Evolutionary conservation across 2,329 filamentous ascomycete species (phyloP).

Genomic region (Pseudodiploospora longispora): DNA sequence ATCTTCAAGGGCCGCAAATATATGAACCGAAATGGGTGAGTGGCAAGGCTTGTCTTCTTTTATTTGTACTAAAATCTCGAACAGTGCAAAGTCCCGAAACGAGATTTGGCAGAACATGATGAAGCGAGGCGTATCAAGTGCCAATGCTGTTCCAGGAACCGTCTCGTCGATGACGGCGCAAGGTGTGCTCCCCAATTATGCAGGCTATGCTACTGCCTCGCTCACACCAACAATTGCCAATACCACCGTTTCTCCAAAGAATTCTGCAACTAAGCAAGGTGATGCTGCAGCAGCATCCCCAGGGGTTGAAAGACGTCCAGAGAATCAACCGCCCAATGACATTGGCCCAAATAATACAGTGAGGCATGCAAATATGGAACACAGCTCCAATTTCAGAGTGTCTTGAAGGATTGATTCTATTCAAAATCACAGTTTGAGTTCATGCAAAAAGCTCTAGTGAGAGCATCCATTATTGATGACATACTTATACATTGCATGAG

Average conservation of each 20-base stretch:
- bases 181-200: constrained; percentile 46
- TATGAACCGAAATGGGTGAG: constrained; percentile 23
- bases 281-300: constrained; percentile 13
- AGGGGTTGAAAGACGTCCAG: constrained; percentile 29
- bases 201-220: constrained; percentile 44
- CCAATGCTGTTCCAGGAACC: constrained; percentile 35
- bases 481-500: constrained; percentile 25
- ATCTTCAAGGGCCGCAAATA: constrained; percentile 30
- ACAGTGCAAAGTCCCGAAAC: constrained; percentile 31
- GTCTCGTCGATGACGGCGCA: constrained; percentile 46
- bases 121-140: constrained; percentile 44
- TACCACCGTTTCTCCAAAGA: constrained; percentile 24
- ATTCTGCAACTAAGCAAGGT: constrained; percentile 18
- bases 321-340: constrained; percentile 35
- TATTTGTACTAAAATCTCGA: neutral
- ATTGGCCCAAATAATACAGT: constrained; percentile 6
- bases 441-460: constrained; percentile 14
- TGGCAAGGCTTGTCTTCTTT: neutral
- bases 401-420: neutral
- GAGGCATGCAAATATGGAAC: constrained; percentile 1
- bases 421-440: neutral
- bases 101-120: constrained; percentile 43
- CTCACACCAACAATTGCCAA: constrained; percentile 37
- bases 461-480: constrained; percentile 24
- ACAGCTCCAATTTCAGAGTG: constrained; percentile 1